A percentile compares a stretch with the other conserved stretches of the same genome.
Conservation (phyloP, 148 eudicot species). For the Chenopodium album region DNA sequence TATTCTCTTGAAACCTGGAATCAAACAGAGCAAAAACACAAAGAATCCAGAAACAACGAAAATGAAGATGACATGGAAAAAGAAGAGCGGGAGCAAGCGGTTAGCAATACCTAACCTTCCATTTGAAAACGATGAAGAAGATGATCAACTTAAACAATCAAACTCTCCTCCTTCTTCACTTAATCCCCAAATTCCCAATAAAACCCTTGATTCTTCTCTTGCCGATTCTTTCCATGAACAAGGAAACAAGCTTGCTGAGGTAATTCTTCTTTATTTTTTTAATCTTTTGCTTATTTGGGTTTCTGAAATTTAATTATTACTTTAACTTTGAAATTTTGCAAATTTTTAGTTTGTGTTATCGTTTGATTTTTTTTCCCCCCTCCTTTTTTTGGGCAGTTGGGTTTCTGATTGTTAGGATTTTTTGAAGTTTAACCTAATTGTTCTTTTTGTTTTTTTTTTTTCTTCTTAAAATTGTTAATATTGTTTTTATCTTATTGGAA, state of each 20-base stretch:
- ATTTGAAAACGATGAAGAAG: conserved; percentile 30
- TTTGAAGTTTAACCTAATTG: background rate
- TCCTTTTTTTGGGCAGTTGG: too few relatives aligned
- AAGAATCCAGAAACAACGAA: background rate
- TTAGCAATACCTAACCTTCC: conserved; percentile 44
- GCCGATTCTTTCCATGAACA: conserved; percentile 45
- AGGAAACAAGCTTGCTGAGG: conserved; percentile 72
- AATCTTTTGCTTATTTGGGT: background rate
- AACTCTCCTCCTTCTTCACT: background rate
- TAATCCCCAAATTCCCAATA: background rate
- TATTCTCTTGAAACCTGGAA: background rate
- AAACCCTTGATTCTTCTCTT: conserved; percentile 34
- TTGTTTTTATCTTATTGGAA: too few relatives aligned
- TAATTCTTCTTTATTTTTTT: conserved; percentile 11
- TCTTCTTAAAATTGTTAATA: too few relatives aligned
- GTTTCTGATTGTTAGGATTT: background rate
- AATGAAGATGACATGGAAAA: conserved; percentile 79
- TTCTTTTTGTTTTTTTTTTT: too few relatives aligned
- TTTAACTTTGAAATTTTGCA: background rate
- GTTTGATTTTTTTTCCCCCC: background rate
- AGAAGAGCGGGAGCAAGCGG: conserved; percentile 35
- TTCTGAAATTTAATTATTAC: too few relatives aligned
- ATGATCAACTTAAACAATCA: background rate
- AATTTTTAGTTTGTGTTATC: background rate
- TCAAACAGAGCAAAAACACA: too few relatives aligned